Conservation (phyloP, 2,329 filamentous ascomycete genomes). For the Stromatinia cepivora region DNA sequence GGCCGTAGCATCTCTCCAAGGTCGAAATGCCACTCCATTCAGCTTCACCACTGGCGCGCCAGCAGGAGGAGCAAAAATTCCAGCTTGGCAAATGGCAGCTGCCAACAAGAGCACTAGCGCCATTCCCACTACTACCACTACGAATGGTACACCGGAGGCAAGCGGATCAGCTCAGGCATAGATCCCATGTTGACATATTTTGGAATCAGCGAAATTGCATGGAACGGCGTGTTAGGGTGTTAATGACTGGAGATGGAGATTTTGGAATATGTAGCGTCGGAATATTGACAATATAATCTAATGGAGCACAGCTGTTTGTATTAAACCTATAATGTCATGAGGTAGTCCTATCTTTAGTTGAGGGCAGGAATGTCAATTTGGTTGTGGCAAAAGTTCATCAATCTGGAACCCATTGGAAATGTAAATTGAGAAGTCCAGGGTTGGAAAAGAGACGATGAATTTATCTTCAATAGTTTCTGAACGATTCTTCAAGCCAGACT, state of each 20-base stretch:
- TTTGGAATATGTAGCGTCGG: not conserved
- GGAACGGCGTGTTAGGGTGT: constrained; percentile 20
- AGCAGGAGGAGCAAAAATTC: constrained; percentile 65
- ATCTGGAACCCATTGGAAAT: not conserved
- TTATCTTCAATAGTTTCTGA: not conserved
- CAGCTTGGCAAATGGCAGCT: constrained; percentile 77
- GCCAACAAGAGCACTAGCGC: constrained; percentile 50
- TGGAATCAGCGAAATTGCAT: constrained; percentile 19
- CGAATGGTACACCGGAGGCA: constrained; percentile 32
- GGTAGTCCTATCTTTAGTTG: not conserved
- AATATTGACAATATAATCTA: constrained; percentile 10
- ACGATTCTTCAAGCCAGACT: too few relatives aligned
- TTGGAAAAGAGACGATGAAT: too few relatives aligned
- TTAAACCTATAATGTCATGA: not conserved
- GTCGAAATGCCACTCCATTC: constrained; percentile 50
- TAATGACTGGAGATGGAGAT: constrained; percentile 9
- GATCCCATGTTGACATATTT: not conserved
- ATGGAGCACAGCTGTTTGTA: not conserved
- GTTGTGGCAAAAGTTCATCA: not conserved
- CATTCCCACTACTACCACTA: constrained; percentile 27
- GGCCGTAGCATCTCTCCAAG: constrained; percentile 41
- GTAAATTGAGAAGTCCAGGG: not conserved
- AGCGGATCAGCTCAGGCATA: constrained; percentile 27
- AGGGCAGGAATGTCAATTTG: not conserved
- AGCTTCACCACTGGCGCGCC: constrained; percentile 52